Conservation (phyloP, 805 yeast genomes). For the Jamesozyma spencerorum region DNA sequence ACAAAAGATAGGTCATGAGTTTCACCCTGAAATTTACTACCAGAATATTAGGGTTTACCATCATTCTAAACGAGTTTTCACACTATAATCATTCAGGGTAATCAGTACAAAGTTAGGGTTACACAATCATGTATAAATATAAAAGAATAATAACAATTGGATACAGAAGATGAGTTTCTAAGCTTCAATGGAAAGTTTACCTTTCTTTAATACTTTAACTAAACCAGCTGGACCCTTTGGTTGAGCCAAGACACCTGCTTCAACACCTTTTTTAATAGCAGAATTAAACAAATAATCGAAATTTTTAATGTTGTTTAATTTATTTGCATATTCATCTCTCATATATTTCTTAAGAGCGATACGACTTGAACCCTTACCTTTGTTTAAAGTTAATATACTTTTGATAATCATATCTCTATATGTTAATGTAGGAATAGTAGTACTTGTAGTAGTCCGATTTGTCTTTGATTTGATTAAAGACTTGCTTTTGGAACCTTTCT, state of each 20-base stretch:
- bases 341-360: slow-evolving; percentile 81
- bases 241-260: slow-evolving; percentile 64
- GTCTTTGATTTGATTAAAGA: slow-evolving; percentile 20
- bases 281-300: slow-evolving; percentile 61
- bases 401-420: slow-evolving; percentile 33
- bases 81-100: no score
- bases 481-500: slow-evolving; percentile 17
- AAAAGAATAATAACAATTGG: not conserved
- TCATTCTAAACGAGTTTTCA: no score
- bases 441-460: slow-evolving; percentile 19
- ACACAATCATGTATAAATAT: not conserved
- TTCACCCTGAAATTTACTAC: slow-evolving; percentile 1
- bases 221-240: slow-evolving; percentile 67
- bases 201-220: slow-evolving; percentile 20
- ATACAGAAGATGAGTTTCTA: not conserved
- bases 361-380: slow-evolving; percentile 77
- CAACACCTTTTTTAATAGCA: slow-evolving; percentile 77
- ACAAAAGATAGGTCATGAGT: not conserved
- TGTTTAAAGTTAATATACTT: slow-evolving; percentile 63
- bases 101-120: slow-evolving; percentile 3
- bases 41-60: not conserved
- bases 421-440: slow-evolving; percentile 7
- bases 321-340: slow-evolving; percentile 37
- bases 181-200: slow-evolving; percentile 22
- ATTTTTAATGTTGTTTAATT: slow-evolving; percentile 45